A percentile compares a stretch with the other conserved stretches of the same genome.
Conservation (phyloP, 2,329 filamentous ascomycete genomes). For the Raffaelea deltoideospora region DNA sequence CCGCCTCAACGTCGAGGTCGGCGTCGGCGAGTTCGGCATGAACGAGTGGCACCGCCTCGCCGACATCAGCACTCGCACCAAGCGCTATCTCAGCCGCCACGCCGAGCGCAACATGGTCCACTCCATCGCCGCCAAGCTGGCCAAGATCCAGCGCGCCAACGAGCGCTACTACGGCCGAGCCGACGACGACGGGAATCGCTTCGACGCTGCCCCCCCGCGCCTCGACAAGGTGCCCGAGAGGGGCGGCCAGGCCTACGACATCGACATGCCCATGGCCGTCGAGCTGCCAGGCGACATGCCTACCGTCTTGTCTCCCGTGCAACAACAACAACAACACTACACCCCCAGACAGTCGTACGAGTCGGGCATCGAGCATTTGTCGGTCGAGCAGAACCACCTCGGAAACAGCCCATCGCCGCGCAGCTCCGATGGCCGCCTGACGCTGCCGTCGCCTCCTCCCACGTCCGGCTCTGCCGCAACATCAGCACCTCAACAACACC, state of each 20-base stretch:
- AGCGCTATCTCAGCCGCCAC: conserved; percentile 61
- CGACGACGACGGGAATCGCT: too few species aligned
- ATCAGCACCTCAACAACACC: too few species aligned
- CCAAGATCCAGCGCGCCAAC: conserved; percentile 68
- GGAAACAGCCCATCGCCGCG: conserved; percentile 29
- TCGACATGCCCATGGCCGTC: conserved; percentile 34
- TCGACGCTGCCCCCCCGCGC: neutral
- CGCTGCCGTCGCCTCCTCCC: conserved; percentile 17
- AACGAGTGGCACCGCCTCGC: conserved; percentile 93
- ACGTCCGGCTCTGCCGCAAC: too few species aligned
- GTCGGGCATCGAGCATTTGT: conserved; percentile 35
- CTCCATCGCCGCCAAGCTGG: conserved; percentile 63
- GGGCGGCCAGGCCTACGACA: conserved; percentile 23
- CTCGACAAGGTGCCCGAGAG: conserved; percentile 7
- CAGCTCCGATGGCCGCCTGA: conserved; percentile 32
- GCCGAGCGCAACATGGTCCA: conserved; percentile 66
- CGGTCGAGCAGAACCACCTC: conserved; percentile 18
- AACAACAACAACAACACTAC: too few species aligned
- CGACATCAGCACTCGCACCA: conserved; percentile 86
- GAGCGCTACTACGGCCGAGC: conserved; percentile 42
- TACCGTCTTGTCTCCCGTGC: conserved; percentile 15
- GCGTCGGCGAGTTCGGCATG: conserved; percentile 95
- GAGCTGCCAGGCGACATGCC: conserved; percentile 45
- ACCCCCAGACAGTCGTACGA: conserved; percentile 39
- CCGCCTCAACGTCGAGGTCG: conserved; percentile 90